phyloP scores from a whole-genome alignment of 306 rosid species.

The Corylus heterophylla region DNA sequence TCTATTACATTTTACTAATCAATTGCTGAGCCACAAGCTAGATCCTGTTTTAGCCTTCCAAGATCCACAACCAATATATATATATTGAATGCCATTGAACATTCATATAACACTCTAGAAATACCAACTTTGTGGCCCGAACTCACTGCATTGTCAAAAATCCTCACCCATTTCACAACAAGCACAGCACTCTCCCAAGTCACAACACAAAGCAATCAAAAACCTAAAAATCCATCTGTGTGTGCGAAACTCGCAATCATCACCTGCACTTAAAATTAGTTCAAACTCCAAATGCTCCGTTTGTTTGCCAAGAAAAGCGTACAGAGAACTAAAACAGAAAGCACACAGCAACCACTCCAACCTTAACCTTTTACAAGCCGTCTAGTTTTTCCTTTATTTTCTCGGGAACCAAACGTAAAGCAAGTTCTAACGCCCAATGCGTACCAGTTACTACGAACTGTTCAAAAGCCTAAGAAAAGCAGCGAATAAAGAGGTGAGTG shows the following conservation, averaged over 20 bases:
- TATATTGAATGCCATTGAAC: neutral
- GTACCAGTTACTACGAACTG: neutral
- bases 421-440: neutral
- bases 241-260: neutral
- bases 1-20: constrained; percentile 43
- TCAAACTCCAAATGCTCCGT: neutral
- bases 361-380: neutral
- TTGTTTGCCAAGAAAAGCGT: neutral
- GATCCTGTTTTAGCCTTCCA: neutral
- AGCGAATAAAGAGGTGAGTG: neutral
- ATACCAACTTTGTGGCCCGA: neutral
- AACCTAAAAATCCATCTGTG: neutral
- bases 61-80: neutral
- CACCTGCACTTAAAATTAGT: constrained; percentile 2
- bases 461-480: neutral
- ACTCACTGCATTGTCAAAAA: constrained; percentile 11
- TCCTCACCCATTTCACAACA: neutral
- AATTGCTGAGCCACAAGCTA: constrained; percentile 16
- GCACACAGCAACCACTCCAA: neutral
- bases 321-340: neutral
- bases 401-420: constrained; percentile 17
- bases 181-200: neutral
- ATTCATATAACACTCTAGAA: neutral
- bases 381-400: neutral
- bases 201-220: neutral